Evolutionary conservation across 495 filamentous ascomycete species (phyloP).

Genomic region (Penicillium bovifimosum): DNA sequence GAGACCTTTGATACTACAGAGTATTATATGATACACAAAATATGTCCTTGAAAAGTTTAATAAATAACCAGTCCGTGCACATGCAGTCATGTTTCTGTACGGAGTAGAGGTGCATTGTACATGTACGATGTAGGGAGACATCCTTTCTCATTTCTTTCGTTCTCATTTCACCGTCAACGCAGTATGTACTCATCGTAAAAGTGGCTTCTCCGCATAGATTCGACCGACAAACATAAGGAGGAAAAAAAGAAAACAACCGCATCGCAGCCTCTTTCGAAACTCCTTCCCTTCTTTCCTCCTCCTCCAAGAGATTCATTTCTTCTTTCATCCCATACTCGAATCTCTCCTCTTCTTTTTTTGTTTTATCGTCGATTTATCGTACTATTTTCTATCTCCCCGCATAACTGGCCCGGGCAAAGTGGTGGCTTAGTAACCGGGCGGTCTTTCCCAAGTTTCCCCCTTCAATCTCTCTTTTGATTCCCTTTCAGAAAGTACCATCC

Average conservation of each 20-base stretch:
- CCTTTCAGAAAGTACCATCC: conserved; percentile 14
- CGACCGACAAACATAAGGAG: background rate
- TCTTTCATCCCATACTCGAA: background rate
- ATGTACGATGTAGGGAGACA: background rate
- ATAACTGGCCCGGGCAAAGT: conserved; percentile 5
- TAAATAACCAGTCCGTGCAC: conserved; percentile 3
- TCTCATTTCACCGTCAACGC: too few species aligned
- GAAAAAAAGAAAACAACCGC: conserved; percentile 1
- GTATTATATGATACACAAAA: too few species aligned
- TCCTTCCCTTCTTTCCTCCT: conserved; percentile 1
- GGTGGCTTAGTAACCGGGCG: conserved; percentile 20
- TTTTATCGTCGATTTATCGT: conserved; percentile 1
- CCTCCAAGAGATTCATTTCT: background rate
- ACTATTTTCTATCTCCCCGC: conserved; percentile 10
- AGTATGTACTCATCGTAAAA: background rate
- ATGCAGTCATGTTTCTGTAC: background rate
- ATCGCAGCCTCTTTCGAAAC: conserved; percentile 27
- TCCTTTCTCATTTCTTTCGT: background rate
- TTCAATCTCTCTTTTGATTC: conserved; percentile 14
- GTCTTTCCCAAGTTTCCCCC: conserved; percentile 14
- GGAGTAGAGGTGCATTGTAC: background rate
- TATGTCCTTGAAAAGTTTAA: background rate
- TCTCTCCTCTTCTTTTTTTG: conserved; percentile 1
- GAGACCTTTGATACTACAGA: too few species aligned
- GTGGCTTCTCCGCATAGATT: background rate